phyloP scores from a whole-genome alignment of 257 asterid genomes.

The Jacaranda mimosifolia region DNA sequence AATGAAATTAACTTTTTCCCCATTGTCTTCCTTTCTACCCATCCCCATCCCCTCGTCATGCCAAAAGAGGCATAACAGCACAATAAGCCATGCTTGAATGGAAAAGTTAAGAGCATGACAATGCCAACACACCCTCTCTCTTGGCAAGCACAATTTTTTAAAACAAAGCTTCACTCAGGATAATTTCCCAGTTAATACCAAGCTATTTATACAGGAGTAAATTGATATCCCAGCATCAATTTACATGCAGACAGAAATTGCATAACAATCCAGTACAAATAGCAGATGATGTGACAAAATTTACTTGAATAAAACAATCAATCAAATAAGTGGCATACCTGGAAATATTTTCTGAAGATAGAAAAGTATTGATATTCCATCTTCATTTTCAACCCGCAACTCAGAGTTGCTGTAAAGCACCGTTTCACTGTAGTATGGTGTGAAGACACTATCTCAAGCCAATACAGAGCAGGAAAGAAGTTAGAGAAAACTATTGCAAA shows the following conservation, averaged over 20 bases:
- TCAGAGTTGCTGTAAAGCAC: slow-evolving; percentile 96
- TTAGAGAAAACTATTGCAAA: slow-evolving; percentile 37
- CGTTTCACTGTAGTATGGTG: slow-evolving; percentile 98
- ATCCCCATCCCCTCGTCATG: no score
- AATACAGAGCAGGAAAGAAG: slow-evolving; percentile 33
- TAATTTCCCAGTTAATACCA: no score
- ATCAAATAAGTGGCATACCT: slow-evolving; percentile 52
- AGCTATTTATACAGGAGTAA: no score
- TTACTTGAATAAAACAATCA: neutral
- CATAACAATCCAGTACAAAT: slow-evolving; percentile 28
- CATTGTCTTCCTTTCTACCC: no score
- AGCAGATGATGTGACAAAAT: slow-evolving; percentile 22
- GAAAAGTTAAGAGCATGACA: no score
- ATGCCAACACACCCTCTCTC: no score
- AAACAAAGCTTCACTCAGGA: no score
- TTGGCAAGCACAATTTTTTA: no score
- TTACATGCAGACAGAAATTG: slow-evolving; percentile 24
- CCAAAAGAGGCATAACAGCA: no score
- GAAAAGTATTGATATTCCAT: slow-evolving; percentile 93
- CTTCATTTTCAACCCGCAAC: slow-evolving; percentile 93
- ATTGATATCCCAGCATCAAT: no score
- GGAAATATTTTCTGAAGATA: slow-evolving; percentile 99
- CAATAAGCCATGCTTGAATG: no score
- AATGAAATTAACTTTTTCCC: no score
- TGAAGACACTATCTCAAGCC: slow-evolving; percentile 81